Evolutionary conservation across 2,329 filamentous ascomycete genomes (phyloP).

Genomic region (Cladosporium austrohemisphaericum): DNA sequence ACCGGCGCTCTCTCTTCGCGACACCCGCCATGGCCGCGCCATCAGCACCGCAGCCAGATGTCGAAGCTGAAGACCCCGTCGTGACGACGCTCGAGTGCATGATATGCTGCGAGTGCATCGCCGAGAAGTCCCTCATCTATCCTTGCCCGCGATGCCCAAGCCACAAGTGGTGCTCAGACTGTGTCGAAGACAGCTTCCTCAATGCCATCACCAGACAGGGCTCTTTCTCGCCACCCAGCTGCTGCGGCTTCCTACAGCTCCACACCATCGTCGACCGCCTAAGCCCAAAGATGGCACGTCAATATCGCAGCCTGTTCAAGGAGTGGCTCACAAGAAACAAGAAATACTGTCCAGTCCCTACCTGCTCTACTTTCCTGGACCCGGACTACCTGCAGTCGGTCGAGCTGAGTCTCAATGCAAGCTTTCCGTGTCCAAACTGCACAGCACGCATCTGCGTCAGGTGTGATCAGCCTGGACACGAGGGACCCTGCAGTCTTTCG

Average conservation of each 20-base stretch:
- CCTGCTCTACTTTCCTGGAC: conserved; percentile 48
- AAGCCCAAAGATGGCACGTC: conserved; percentile 32
- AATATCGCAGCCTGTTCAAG: conserved; percentile 45
- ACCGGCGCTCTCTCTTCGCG: too few relatives aligned
- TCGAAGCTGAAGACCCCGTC: too few relatives aligned
- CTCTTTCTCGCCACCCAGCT: conserved; percentile 45
- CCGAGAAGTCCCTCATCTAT: conserved; percentile 19
- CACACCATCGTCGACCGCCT: conserved; percentile 37
- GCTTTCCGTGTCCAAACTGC: conserved; percentile 45
- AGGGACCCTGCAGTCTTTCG: conserved; percentile 35
- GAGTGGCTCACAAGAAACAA: conserved; percentile 46
- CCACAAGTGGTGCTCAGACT: conserved; percentile 35
- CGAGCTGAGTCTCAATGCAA: not conserved
- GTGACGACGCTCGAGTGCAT: conserved; percentile 22
- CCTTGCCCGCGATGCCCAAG: conserved; percentile 34
- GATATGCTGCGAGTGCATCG: conserved; percentile 23
- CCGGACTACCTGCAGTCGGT: conserved; percentile 6
- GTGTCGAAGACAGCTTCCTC: conserved; percentile 41
- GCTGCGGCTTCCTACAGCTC: conserved; percentile 44
- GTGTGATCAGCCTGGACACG: conserved; percentile 44
- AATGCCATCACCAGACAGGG: conserved; percentile 35
- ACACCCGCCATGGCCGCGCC: too few relatives aligned
- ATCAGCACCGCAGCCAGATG: too few relatives aligned
- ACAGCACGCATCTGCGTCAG: conserved; percentile 39
- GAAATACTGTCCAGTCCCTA: conserved; percentile 47